A percentile compares a stretch with the other conserved stretches of the same genome.
These are phyloP conservation scores for Penicillium bovifimosum DNA, from an alignment of 495 filamentous ascomycete genomes.

Conservation along the genomic window DNA sequence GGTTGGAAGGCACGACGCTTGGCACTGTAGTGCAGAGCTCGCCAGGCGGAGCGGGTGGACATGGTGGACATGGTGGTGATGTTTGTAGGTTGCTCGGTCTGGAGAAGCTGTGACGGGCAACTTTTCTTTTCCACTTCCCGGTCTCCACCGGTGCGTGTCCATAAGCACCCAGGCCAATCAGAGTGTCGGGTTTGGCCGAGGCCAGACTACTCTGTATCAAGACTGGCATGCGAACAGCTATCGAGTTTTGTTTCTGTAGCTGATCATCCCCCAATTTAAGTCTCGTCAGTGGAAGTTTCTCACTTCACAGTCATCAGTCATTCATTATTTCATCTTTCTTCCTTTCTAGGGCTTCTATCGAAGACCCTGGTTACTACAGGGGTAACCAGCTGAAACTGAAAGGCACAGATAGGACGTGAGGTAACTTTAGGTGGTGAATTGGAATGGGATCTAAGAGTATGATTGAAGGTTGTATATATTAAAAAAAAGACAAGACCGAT, in stretches of 20 bases:
- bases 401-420: too few relatives aligned
- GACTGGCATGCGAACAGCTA: too few relatives aligned
- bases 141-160: conserved; percentile 10
- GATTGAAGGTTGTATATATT: neutral
- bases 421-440: too few relatives aligned
- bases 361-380: too few relatives aligned
- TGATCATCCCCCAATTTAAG: too few relatives aligned
- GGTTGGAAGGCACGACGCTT: conserved; percentile 24
- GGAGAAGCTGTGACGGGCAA: conserved; percentile 10
- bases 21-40: conserved; percentile 30
- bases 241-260: too few relatives aligned
- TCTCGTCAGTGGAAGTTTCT: too few relatives aligned
- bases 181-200: neutral
- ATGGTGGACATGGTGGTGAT: conserved; percentile 12
- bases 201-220: too few relatives aligned
- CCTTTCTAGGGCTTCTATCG: too few relatives aligned
- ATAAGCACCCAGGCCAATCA: conserved; percentile 16
- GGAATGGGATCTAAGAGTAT: neutral
- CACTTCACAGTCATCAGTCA: too few relatives aligned
- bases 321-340: too few relatives aligned
- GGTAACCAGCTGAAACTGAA: too few relatives aligned
- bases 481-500: neutral
- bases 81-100: neutral
- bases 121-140: conserved; percentile 17
- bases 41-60: conserved; percentile 34